Evolutionary conservation across 1,139 yeast genomes (phyloP).

Genomic region (Hyphopichia buzzinii): DNA sequence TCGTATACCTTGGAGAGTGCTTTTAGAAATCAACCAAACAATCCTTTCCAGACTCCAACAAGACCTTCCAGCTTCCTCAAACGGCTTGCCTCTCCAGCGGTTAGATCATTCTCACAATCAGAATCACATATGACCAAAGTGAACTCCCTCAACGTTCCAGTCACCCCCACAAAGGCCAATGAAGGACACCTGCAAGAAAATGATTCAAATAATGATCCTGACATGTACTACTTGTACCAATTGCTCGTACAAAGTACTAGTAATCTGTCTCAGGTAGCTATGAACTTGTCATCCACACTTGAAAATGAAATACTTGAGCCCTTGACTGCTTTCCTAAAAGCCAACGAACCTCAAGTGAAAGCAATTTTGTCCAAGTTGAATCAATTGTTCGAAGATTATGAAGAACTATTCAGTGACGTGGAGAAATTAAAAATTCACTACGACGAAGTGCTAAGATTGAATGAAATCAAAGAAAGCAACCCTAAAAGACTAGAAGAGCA

Average conservation of each 20-base stretch:
- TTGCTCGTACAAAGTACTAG: conserved; percentile 13
- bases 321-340: conserved; percentile 36
- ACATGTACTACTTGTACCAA: conserved; percentile 7
- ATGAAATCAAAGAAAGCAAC: conserved; percentile 7
- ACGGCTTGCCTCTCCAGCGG: background rate
- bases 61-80: background rate
- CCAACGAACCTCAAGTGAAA: conserved; percentile 36
- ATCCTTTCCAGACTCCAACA: background rate
- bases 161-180: conserved; percentile 1
- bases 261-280: conserved; percentile 24
- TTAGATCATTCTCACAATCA: conserved; percentile 12
- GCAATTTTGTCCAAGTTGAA: conserved; percentile 23
- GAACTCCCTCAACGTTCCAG: conserved; percentile 3
- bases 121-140: conserved; percentile 7
- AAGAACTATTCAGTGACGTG: conserved; percentile 20
- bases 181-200: background rate
- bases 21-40: conserved; percentile 12
- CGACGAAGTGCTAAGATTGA: conserved; percentile 28
- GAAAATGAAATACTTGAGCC: conserved; percentile 37
- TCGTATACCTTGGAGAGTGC: conserved; percentile 22
- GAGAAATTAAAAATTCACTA: conserved; percentile 31
- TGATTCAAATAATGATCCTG: conserved; percentile 1
- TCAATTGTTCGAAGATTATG: conserved; percentile 27
- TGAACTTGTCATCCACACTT: conserved; percentile 32
- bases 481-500: conserved; percentile 7